A percentile compares a stretch with the other conserved stretches of the same genome.
These are phyloP conservation scores for Magnusiomyces paraingens DNA, from an alignment of 1,139 yeast species.

Conservation along the genomic window DNA sequence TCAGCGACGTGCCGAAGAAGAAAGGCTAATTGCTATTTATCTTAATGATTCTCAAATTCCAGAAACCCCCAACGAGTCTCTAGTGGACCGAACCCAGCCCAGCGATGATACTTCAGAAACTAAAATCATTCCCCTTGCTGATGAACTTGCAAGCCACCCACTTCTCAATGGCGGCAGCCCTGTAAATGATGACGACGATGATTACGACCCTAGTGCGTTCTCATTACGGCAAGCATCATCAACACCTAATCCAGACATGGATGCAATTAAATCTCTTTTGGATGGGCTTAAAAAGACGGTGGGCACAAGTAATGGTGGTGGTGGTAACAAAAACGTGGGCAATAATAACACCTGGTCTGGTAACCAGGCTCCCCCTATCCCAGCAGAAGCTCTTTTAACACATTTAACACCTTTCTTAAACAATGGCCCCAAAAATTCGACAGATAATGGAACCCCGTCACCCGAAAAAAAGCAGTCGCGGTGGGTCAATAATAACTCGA, in stretches of 20 bases:
- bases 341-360: background rate
- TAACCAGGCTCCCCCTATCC: background rate
- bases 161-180: background rate
- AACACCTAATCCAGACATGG: no score
- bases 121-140: constrained; percentile 17
- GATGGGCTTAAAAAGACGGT: no score
- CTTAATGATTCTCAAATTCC: constrained; percentile 28
- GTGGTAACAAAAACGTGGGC: background rate
- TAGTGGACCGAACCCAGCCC: constrained; percentile 5
- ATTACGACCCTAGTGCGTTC: background rate
- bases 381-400: background rate
- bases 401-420: no score
- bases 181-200: background rate
- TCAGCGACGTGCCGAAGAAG: constrained; percentile 27
- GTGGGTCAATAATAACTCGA: background rate
- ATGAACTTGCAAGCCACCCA: constrained; percentile 2
- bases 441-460: no score
- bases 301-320: no score
- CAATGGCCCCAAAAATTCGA: no score
- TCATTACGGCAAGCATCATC: no score
- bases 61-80: constrained; percentile 28
- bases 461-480: no score
- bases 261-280: no score
- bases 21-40: constrained; percentile 26
- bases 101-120: constrained; percentile 12